Evolutionary conservation across 2,329 filamentous ascomycete genomes (phyloP), one percentile per base, ranked within the genome.

Genomic region (Colletotrichum sp.): DNA sequence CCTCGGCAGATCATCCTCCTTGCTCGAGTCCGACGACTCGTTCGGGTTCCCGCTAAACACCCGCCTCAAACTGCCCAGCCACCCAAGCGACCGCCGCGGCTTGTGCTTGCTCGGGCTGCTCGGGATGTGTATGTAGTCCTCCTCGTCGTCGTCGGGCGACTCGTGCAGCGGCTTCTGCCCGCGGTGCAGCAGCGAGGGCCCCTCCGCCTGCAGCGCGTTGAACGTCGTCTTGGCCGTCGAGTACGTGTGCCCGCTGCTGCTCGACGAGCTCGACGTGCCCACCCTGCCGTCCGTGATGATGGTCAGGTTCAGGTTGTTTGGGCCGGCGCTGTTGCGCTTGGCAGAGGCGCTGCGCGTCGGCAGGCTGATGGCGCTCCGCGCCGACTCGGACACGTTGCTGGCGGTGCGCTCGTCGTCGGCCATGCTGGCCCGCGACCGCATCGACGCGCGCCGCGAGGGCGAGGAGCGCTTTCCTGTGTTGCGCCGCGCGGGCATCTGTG

Each of bases 51-150:
- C 89, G 55, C 85, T 88, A 58, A 95, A 91, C 13, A 93, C 93
- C 48, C 93, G 89, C 21, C 91, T 88, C 24, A 96, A 83, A 64
- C 92, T 94, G 26, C 93, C 93, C 13, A 96, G 86, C 92, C 93
- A 95, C 28, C 90, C 90, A n/a, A 70, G 69, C 18, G 72, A 75
- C 30, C 89, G 85, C 6, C 88, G 84, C 57, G 88, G 85, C 80
- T 91, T 92, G 15, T 80, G 85, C 85, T 93, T 89, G 81, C 91
- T 91, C 24, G 92, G 88, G 67, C 90, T 91, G 1, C 90, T 87
- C 3, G 89, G 86, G n/a, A 81, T 72, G 21, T 79, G 77, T 10
- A 80, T 79, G 10, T 80, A 80, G 38, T 82, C 80, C n/a, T 81
- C 81, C 24, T 83, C 82, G 24, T 84, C 81, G 7, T 85, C 82